Base-by-base conservation (phyloP, 192 early-diverging fungal species). In the Phlyctochytrium arcticum region DNA sequence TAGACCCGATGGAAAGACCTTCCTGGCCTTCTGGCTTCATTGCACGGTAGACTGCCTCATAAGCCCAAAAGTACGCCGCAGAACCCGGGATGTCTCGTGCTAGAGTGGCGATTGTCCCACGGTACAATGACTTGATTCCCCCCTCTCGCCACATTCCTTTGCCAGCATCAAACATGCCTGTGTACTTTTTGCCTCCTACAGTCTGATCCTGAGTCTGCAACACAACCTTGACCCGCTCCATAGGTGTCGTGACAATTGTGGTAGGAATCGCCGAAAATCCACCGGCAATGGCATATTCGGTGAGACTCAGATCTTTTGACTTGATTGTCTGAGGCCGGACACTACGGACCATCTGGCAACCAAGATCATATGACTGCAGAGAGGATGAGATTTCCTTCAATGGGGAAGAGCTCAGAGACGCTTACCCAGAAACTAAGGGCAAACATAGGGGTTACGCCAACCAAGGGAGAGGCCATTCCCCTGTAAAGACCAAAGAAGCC, bases 261-360 rank as follows among this genome's bases (percentile, higher is more conserved):
- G 93, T 93, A n/a, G 93, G 92, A 34, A 90, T 87, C 36, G 95
- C 97, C 3, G 94, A 96, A 81, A 97, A 92, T 23, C 84, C 92
- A 67, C 97, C 95, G 31, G 95, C 95, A 72, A 91, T 82, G 36
- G 89, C 85, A 53, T 86, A 88, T 69, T 98, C 93, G 70, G 75
- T 67, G 68, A 89, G 76, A 55, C 81, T 85, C 32, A 96, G 81
- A 27, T 85, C 78, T 19, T 68, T 73, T 34, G 65, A 60, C 36
- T 74, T 67, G 31, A 86, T 74, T n/a, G n/a, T n/a, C 53, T 80
- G 77, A 21, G 89, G 88, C 15, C 79, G 87, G 21, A 74, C 65
- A 15, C 56, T 58, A 36, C 74, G 81, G 4, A 87, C 83, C 24
- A 93, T 68, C 66, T 88, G 87, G 67, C 89, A 86, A 53, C 91